A percentile compares a stretch with the other conserved stretches of the same genome.
Evolutionary conservation across 225 moss, liverwort and hornwort species (phyloP).

Genomic region (Marchantia paleacea): DNA sequence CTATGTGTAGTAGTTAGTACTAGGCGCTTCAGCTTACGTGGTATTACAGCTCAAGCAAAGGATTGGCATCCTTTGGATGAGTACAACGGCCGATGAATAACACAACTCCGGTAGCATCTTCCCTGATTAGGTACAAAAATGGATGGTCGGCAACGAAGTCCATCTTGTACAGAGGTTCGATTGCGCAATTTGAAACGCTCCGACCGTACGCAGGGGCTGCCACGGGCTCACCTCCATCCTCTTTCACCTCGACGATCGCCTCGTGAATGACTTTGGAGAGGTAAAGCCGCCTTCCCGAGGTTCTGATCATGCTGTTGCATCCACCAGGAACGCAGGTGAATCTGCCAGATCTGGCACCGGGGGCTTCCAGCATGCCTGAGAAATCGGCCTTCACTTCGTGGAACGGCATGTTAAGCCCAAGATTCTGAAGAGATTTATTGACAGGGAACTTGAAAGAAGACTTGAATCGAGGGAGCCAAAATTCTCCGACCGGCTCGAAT

Average conservation of each 20-base stretch:
- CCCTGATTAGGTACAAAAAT: constrained; percentile 78
- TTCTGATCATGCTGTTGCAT: constrained; percentile 35
- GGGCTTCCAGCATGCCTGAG: constrained; percentile 54
- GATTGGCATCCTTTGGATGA: constrained; percentile 51
- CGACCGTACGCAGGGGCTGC: constrained; percentile 26
- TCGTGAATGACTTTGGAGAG: constrained; percentile 79
- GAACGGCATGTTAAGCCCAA: constrained; percentile 67
- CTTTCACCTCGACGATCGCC: constrained; percentile 81
- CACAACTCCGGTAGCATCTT: constrained; percentile 69
- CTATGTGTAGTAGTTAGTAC: not conserved
- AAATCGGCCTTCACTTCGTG: constrained; percentile 62
- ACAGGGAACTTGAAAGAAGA: constrained; percentile 64
- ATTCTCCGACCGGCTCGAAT: constrained; percentile 50
- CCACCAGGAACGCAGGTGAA: constrained; percentile 19
- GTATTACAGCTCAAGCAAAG: constrained; percentile 41
- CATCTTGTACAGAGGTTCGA: constrained; percentile 47
- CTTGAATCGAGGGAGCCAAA: constrained; percentile 76
- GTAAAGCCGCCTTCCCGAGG: constrained; percentile 39
- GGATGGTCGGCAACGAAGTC: constrained; percentile 95
- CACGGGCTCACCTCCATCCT: constrained; percentile 76
- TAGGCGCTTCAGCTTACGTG: not conserved
- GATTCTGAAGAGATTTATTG: constrained; percentile 51
- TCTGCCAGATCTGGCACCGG: constrained; percentile 22
- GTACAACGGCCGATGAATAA: constrained; percentile 71
- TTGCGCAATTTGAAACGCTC: constrained; percentile 18